These are phyloP conservation scores for Limonium bicolor DNA, from an alignment of 148 eudicot genomes.

Conservation along the genomic window DNA sequence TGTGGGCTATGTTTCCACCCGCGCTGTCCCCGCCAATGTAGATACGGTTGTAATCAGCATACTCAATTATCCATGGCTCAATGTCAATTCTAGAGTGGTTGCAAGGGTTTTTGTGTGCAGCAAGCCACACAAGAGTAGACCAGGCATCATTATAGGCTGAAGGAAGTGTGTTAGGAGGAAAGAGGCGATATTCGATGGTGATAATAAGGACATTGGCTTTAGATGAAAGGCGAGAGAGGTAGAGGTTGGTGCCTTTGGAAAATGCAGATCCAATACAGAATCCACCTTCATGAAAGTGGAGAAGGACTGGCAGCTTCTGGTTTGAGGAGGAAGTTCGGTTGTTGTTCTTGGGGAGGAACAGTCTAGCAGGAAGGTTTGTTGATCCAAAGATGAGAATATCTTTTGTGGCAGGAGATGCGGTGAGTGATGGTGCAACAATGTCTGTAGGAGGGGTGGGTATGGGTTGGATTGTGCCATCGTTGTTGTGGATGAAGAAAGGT, in stretches of 20 bases:
- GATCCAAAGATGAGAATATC: background rate
- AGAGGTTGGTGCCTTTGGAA: background rate
- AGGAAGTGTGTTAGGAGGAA: constrained; percentile 16
- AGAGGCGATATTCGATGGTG: constrained; percentile 12
- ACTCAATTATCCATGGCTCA: constrained; percentile 13
- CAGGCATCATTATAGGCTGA: constrained; percentile 14
- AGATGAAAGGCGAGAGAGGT: constrained; percentile 3
- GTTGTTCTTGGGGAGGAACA: constrained; percentile 6
- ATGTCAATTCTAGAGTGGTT: no score
- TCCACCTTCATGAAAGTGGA: constrained; percentile 23
- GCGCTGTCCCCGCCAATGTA: constrained; percentile 19
- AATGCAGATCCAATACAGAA: constrained; percentile 11
- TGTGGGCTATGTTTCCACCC: constrained; percentile 18
- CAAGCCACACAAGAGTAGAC: constrained; percentile 14
- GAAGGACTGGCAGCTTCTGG: constrained; percentile 13
- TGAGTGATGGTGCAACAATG: background rate
- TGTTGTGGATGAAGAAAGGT: background rate
- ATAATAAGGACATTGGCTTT: constrained; percentile 5
- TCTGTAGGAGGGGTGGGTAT: background rate
- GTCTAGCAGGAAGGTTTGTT: background rate
- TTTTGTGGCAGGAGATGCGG: background rate
- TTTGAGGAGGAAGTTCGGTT: background rate
- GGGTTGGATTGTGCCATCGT: background rate
- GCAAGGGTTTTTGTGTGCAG: background rate
- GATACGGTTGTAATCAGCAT: constrained; percentile 12